A percentile compares a stretch with the other conserved stretches of the same genome.
phyloP scores from a whole-genome alignment of 257 asterid genomes.

The Buddleja alternifolia region DNA sequence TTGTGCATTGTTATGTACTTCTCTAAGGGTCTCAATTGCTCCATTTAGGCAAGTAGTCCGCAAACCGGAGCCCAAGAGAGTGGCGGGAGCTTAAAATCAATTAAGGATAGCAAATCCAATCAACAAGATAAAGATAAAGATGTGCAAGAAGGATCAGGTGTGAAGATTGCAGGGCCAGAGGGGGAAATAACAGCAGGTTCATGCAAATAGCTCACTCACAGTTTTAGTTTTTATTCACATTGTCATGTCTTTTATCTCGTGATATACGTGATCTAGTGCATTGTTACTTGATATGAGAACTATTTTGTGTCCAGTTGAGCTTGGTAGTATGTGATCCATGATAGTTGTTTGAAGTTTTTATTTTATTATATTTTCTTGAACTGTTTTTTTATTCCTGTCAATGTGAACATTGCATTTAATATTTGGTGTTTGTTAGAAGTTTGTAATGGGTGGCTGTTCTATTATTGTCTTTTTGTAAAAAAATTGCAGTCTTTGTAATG shows the following conservation, averaged over 20 bases:
- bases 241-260: neutral
- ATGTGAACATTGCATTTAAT: neutral
- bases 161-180: conserved; percentile 92
- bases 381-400: conserved; percentile 1
- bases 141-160: conserved; percentile 66
- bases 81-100: conserved; percentile 84
- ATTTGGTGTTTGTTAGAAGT: neutral
- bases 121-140: conserved; percentile 76
- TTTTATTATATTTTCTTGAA: neutral
- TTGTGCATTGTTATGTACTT: neutral
- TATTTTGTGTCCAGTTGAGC: conserved; percentile 6
- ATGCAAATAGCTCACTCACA: conserved; percentile 17
- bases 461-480: neutral
- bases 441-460: conserved; percentile 9
- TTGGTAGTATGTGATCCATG: conserved; percentile 16
- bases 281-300: neutral
- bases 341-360: neutral
- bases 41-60: conserved; percentile 84
- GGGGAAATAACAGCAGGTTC: conserved; percentile 98
- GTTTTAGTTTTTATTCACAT: conserved; percentile 10
- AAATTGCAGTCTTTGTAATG: too few species aligned
- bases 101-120: conserved; percentile 72
- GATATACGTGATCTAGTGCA: neutral
- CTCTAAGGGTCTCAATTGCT: conserved; percentile 23
- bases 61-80: conserved; percentile 81